Evolutionary conservation across 2,329 filamentous ascomycete species (phyloP).

Genomic region (Nemania sp.): DNA sequence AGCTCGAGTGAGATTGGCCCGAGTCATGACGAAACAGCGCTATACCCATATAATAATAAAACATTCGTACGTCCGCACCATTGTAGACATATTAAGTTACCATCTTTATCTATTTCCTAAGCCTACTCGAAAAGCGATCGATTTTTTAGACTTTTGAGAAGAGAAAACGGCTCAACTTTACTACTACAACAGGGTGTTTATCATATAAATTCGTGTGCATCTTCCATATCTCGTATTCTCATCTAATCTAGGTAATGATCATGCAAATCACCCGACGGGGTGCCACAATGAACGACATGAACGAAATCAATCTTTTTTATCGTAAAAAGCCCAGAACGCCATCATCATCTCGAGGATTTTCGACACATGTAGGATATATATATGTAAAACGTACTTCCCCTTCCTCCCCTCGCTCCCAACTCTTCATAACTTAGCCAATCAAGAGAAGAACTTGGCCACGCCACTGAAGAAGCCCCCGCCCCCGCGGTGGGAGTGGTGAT

Average conservation of each 20-base stretch:
- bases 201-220: neutral
- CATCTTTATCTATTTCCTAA: neutral
- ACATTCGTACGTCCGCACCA: constrained; percentile 27
- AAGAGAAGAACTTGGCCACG: constrained; percentile 51
- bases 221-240: constrained; percentile 6
- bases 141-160: neutral
- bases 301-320: neutral
- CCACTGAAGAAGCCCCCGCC: constrained; percentile 41
- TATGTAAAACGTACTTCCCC: neutral
- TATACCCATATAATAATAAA: constrained; percentile 30
- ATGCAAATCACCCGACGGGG: neutral
- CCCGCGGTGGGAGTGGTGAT: constrained; percentile 38
- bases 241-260: neutral
- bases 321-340: constrained; percentile 16
- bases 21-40: constrained; percentile 19
- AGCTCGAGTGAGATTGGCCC: constrained; percentile 14
- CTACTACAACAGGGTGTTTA: constrained; percentile 6
- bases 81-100: neutral
- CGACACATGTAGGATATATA: neutral
- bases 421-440: constrained; percentile 10
- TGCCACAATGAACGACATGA: constrained; percentile 3
- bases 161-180: neutral
- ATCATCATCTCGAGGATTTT: constrained; percentile 1
- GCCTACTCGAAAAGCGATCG: neutral
- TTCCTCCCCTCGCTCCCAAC: too few relatives aligned